Evolutionary conservation across 2,329 filamentous ascomycete genomes (phyloP).

Genomic region (Macrophomina pseudophaseolina): DNA sequence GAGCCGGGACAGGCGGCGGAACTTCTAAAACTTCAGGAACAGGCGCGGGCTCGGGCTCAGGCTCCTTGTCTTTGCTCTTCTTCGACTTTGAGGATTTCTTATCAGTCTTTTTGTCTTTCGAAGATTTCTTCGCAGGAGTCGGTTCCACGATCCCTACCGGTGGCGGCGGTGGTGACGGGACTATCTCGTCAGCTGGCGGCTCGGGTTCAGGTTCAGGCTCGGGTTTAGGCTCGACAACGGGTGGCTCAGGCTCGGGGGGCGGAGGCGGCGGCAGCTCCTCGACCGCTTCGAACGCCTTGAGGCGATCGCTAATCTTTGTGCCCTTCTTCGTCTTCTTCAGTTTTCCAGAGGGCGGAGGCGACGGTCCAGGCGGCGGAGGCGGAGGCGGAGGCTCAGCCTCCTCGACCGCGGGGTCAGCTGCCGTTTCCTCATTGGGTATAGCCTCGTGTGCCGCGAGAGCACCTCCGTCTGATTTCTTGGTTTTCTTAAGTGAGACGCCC

Average conservation of each 20-base stretch:
- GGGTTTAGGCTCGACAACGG: conserved; percentile 4
- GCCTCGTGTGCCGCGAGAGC: conserved; percentile 26
- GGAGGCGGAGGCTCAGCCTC: conserved; percentile 31
- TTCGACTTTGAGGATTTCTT: conserved; percentile 28
- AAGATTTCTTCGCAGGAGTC: conserved; percentile 16
- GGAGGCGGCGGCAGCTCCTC: conserved; percentile 19
- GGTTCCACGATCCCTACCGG: conserved; percentile 16
- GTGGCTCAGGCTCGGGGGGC: conserved; percentile 35
- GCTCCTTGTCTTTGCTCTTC: conserved; percentile 25
- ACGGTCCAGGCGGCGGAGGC: conserved; percentile 9
- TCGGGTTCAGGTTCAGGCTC: conserved; percentile 18
- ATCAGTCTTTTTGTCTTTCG: conserved; percentile 29
- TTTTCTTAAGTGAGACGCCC: conserved; percentile 52
- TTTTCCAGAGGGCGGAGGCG: conserved; percentile 23
- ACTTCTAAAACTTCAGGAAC: neutral
- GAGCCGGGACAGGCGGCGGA: conserved; percentile 24
- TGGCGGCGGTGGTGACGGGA: conserved; percentile 10
- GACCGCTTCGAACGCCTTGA: conserved; percentile 25
- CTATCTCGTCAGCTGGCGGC: conserved; percentile 2
- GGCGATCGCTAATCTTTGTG: conserved; percentile 18
- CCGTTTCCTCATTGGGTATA: conserved; percentile 18
- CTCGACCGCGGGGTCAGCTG: conserved; percentile 26
- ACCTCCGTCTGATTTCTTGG: conserved; percentile 42
- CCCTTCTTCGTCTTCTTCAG: conserved; percentile 36
- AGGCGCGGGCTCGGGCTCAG: neutral